These are phyloP conservation scores for Silybum marianum DNA, from an alignment of 129 eudicot genomes.

Conservation along the genomic window DNA sequence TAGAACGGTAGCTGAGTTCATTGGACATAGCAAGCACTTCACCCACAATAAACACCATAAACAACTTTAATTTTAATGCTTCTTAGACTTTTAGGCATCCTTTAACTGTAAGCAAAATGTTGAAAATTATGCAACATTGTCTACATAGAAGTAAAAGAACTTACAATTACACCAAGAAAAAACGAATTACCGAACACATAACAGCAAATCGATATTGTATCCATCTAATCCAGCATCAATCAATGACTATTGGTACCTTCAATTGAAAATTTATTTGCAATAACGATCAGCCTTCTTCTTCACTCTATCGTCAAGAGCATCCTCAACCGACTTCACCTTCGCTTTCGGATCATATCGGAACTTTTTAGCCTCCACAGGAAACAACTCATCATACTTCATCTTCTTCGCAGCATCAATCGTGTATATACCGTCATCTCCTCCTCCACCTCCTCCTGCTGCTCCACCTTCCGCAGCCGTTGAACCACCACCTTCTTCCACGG, in stretches of 20 bases:
- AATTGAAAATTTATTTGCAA: slow-evolving; percentile 46
- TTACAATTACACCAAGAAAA: slow-evolving; percentile 7
- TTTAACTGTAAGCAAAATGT: slow-evolving; percentile 7
- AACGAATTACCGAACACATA: background rate
- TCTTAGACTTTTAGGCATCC: background rate
- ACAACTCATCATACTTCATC: slow-evolving; percentile 87
- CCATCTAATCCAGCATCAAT: slow-evolving; percentile 16
- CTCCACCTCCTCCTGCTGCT: background rate
- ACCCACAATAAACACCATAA: background rate
- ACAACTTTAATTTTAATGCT: background rate
- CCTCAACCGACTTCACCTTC: slow-evolving; percentile 72
- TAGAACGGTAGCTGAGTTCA: background rate
- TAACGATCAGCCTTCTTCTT: slow-evolving; percentile 99
- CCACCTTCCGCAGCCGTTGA: slow-evolving; percentile 31
- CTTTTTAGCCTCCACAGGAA: slow-evolving; percentile 91
- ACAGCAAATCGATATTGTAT: slow-evolving; percentile 1
- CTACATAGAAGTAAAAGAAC: background rate
- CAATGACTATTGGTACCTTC: slow-evolving; percentile 15
- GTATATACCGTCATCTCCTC: slow-evolving; percentile 52
- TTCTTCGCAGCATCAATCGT: slow-evolving; percentile 88
- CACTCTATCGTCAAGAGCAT: slow-evolving; percentile 86
- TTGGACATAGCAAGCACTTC: background rate
- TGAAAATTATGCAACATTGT: background rate
- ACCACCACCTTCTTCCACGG: slow-evolving; percentile 28
- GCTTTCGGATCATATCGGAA: slow-evolving; percentile 84